These are phyloP conservation scores for Podospora appendiculata DNA, from an alignment of 495 filamentous ascomycete genomes.

Conservation along the genomic window DNA sequence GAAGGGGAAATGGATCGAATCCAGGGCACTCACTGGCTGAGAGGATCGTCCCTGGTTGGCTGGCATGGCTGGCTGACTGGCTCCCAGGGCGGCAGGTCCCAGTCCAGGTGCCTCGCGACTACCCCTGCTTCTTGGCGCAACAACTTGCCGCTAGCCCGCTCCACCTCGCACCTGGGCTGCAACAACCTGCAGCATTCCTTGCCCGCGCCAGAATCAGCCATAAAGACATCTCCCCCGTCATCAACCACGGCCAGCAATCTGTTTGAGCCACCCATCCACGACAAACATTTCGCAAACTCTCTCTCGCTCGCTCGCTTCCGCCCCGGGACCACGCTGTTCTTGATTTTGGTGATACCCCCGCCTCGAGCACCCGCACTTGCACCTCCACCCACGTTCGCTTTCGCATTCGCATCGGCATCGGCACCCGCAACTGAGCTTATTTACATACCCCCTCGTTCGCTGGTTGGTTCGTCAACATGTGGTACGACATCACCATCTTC, in stretches of 20 bases:
- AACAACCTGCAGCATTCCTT: slow-evolving; percentile 9
- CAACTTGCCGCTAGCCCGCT: neutral
- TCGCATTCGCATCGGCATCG: neutral
- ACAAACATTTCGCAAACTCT: slow-evolving; percentile 6
- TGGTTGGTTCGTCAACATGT: slow-evolving; percentile 25
- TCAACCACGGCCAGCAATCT: slow-evolving; percentile 1
- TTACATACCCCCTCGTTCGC: slow-evolving; percentile 12
- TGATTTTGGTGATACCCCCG: slow-evolving; percentile 1
- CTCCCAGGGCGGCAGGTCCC: too few relatives aligned
- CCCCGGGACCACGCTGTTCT: neutral
- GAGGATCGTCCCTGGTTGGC: too few relatives aligned
- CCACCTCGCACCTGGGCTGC: slow-evolving; percentile 5
- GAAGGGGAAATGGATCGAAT: too few relatives aligned
- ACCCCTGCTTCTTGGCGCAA: neutral
- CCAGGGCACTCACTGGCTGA: too few relatives aligned
- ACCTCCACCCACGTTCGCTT: too few relatives aligned
- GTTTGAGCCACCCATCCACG: neutral
- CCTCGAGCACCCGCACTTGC: neutral
- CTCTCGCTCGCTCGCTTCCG: slow-evolving; percentile 4
- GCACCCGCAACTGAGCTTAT: slow-evolving; percentile 2
- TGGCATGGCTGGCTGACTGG: too few relatives aligned
- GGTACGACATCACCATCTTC: slow-evolving; percentile 14
- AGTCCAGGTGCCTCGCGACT: neutral
- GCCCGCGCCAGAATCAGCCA: slow-evolving; percentile 6
- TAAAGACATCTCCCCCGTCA: slow-evolving; percentile 9